phyloP scores from a whole-genome alignment of 1,284 basidiomycete genomes.

The Boletus sp. region DNA sequence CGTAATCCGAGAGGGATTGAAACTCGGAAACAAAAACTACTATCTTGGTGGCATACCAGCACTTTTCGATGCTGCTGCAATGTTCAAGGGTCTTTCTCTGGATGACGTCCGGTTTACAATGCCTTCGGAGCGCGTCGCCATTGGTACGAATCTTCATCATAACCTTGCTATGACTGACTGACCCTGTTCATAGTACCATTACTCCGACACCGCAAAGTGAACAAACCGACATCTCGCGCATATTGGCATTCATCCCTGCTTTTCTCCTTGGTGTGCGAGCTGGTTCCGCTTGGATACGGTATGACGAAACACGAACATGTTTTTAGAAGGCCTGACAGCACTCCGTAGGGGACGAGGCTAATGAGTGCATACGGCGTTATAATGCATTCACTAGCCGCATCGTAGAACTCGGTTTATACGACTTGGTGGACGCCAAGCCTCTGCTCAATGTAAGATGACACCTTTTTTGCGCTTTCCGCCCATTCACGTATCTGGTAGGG shows the following conservation, averaged over 20 bases:
- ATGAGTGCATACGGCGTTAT: slow-evolving; percentile 54
- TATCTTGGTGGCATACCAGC: slow-evolving; percentile 71
- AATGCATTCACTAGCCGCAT: slow-evolving; percentile 60
- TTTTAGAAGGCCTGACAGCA: slow-evolving; percentile 7
- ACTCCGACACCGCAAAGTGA: slow-evolving; percentile 62
- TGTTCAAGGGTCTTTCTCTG: slow-evolving; percentile 44
- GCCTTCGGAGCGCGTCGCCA: slow-evolving; percentile 49
- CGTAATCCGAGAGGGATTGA: slow-evolving; percentile 79
- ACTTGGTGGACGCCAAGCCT: slow-evolving; percentile 63
- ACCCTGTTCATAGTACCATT: slow-evolving; percentile 49
- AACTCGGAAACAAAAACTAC: slow-evolving; percentile 78
- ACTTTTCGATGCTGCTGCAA: slow-evolving; percentile 55
- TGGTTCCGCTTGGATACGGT: slow-evolving; percentile 63
- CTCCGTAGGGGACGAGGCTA: slow-evolving; percentile 41
- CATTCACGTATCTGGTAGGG: slow-evolving; percentile 51
- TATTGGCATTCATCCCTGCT: slow-evolving; percentile 71
- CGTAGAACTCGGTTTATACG: slow-evolving; percentile 57
- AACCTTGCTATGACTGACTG: neutral
- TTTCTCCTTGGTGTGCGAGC: slow-evolving; percentile 71
- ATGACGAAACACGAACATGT: slow-evolving; percentile 14
- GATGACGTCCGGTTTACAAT: slow-evolving; percentile 35
- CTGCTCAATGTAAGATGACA: slow-evolving; percentile 67
- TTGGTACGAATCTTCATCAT: slow-evolving; percentile 43
- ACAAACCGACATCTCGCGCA: slow-evolving; percentile 58
- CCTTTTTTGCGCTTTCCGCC: neutral